Conservation (phyloP, 2,329 filamentous ascomycete genomes). For the Exophiala aquamarina region DNA sequence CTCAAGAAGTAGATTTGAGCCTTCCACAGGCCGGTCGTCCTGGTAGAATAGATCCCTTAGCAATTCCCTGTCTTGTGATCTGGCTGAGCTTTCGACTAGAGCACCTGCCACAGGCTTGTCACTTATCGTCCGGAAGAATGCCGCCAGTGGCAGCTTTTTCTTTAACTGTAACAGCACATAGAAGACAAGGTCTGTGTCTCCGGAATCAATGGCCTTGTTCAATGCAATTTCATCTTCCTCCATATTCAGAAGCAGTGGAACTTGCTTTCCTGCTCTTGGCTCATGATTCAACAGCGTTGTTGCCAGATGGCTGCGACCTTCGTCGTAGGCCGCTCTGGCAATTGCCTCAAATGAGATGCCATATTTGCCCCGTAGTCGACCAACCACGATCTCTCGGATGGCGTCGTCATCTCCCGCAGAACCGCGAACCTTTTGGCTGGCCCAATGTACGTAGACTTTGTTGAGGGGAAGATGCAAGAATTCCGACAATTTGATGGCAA, state of each 20-base stretch:
- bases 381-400: slow-evolving; percentile 82
- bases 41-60: slow-evolving; percentile 98
- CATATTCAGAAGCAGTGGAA: slow-evolving; percentile 89
- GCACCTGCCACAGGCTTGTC: slow-evolving; percentile 80
- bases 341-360: slow-evolving; percentile 97
- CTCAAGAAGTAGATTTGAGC: slow-evolving; percentile 79
- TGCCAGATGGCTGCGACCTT: slow-evolving; percentile 83
- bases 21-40: slow-evolving; percentile 86
- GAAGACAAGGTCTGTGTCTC: slow-evolving; percentile 89
- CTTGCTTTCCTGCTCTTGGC: slow-evolving; percentile 90
- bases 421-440: slow-evolving; percentile 84
- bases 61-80: slow-evolving; percentile 74
- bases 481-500: slow-evolving; percentile 83
- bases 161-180: slow-evolving; percentile 85
- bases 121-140: slow-evolving; percentile 91
- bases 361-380: slow-evolving; percentile 79
- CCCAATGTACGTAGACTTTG: slow-evolving; percentile 95
- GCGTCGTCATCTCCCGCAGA: slow-evolving; percentile 84
- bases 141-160: slow-evolving; percentile 83
- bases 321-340: slow-evolving; percentile 87
- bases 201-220: slow-evolving; percentile 94
- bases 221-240: slow-evolving; percentile 93
- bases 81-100: slow-evolving; percentile 81
- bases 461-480: slow-evolving; percentile 85
- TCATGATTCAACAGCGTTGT: slow-evolving; percentile 92